Evolutionary conservation across 805 yeast genomes (phyloP).

Genomic region (Starmerella apicola): DNA sequence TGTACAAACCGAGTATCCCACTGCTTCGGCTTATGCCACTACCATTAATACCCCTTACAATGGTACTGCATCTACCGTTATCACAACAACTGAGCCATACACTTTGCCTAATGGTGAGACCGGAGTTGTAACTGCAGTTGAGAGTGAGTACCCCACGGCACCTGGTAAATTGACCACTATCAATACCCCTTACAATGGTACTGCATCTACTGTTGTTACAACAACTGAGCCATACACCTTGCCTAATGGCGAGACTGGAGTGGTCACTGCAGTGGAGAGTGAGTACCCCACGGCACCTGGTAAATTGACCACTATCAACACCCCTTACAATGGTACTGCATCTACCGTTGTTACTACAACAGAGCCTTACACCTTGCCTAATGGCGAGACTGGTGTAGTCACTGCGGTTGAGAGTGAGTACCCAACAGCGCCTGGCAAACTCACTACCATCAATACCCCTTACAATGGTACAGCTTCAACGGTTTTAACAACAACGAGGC

Average conservation of each 20-base stretch:
- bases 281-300: constrained; percentile 6
- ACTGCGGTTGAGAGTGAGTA: not conserved
- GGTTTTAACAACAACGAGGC: not conserved
- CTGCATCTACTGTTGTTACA: constrained; percentile 1
- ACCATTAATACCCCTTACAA: constrained; percentile 1
- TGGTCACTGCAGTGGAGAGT: constrained; percentile 1
- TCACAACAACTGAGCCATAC: constrained; percentile 3
- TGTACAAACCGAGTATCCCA: constrained; percentile 4
- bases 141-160: constrained; percentile 5
- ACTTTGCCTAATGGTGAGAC: not conserved
- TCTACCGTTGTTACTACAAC: constrained; percentile 2
- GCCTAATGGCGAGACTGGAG: not conserved
- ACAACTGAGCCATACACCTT: constrained; percentile 1
- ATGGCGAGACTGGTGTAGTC: constrained; percentile 1
- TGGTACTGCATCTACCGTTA: not conserved
- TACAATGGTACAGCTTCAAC: not conserved
- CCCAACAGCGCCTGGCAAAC: constrained; percentile 1
- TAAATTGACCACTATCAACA: not conserved
- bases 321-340: not conserved
- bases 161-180: constrained; percentile 1
- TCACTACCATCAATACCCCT: constrained; percentile 1
- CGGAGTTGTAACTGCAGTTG: constrained; percentile 1
- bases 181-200: not conserved
- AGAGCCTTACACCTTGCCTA: constrained; percentile 3
- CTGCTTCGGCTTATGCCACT: not conserved